These are phyloP conservation scores for Tolypocladium album DNA, from an alignment of 2,329 filamentous ascomycete genomes.

Conservation along the genomic window DNA sequence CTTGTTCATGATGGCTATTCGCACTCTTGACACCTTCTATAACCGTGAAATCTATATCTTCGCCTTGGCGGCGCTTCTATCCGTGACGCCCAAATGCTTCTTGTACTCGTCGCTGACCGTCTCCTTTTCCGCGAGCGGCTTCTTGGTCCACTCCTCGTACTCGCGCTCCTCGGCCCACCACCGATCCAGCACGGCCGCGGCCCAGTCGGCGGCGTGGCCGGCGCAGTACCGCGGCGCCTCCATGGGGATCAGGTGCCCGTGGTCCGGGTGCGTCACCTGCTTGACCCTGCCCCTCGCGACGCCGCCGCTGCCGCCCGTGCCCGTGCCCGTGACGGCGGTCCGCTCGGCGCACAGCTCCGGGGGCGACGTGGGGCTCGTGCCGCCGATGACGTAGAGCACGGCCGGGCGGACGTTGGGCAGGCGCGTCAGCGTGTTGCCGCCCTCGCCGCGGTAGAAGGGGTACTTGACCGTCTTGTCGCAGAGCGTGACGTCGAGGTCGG, in stretches of 20 bases:
- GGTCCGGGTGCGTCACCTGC: conserved; percentile 50
- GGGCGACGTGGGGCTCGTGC: conserved; percentile 42
- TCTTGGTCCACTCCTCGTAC: conserved; percentile 45
- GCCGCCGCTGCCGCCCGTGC: conserved; percentile 58
- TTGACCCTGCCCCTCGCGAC: conserved; percentile 54
- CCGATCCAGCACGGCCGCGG: conserved; percentile 41
- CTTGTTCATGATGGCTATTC: neutral
- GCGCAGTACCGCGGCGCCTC: conserved; percentile 63
- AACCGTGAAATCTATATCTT: conserved; percentile 13
- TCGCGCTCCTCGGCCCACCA: conserved; percentile 47
- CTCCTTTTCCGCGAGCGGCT: conserved; percentile 40
- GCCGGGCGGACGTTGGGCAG: conserved; percentile 53
- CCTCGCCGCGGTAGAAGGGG: conserved; percentile 60
- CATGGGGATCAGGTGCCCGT: conserved; percentile 77
- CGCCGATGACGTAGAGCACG: conserved; percentile 61
- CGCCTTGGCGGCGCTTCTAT: conserved; percentile 4
- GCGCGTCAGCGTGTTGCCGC: conserved; percentile 40
- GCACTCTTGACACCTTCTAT: neutral
- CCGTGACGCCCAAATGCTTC: conserved; percentile 34
- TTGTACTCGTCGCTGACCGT: conserved; percentile 39
- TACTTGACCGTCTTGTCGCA: conserved; percentile 25
- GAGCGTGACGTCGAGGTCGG: conserved; percentile 33
- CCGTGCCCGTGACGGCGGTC: conserved; percentile 52
- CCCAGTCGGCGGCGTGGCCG: conserved; percentile 43
- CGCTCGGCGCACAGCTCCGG: conserved; percentile 44